phyloP scores from a whole-genome alignment of 345 rosid genomes.

The Litchi chinensis region DNA sequence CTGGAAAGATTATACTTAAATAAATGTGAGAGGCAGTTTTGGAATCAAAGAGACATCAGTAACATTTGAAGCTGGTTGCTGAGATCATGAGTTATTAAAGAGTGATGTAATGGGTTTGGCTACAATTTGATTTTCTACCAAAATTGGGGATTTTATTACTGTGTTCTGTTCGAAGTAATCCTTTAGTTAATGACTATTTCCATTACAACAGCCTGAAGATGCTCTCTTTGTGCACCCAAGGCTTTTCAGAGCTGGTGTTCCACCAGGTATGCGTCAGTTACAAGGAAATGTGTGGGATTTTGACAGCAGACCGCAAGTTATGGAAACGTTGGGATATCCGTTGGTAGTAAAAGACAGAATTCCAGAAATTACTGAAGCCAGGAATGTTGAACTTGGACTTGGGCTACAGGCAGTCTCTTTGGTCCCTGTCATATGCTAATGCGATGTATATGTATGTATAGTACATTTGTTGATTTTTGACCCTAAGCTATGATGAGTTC shows the following conservation, averaged over 20 bases:
- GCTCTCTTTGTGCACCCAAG: constrained; percentile 93
- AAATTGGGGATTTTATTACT: background rate
- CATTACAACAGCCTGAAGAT: constrained; percentile 83
- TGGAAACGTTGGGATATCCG: constrained; percentile 79
- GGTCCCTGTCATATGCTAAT: background rate
- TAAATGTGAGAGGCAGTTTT: constrained; percentile 6
- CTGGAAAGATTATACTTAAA: background rate
- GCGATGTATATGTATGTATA: background rate
- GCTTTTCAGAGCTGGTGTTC: constrained; percentile 93
- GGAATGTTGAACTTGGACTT: constrained; percentile 92
- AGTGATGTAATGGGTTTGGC: background rate
- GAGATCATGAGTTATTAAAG: background rate
- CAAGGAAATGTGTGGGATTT: constrained; percentile 96
- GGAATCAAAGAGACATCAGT: constrained; percentile 1
- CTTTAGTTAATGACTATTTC: constrained; percentile 6
- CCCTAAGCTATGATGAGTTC: background rate
- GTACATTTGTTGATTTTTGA: background rate
- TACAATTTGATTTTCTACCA: background rate
- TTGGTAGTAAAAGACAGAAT: constrained; percentile 66
- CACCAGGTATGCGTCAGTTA: constrained; percentile 97
- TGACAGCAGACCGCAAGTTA: constrained; percentile 78
- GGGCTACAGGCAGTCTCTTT: constrained; percentile 74
- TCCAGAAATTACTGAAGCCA: constrained; percentile 86
- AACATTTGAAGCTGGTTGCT: background rate
- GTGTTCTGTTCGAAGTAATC: constrained; percentile 7